Conservation (phyloP, 495 filamentous ascomycete species). For the Hypoxylon rickii region DNA sequence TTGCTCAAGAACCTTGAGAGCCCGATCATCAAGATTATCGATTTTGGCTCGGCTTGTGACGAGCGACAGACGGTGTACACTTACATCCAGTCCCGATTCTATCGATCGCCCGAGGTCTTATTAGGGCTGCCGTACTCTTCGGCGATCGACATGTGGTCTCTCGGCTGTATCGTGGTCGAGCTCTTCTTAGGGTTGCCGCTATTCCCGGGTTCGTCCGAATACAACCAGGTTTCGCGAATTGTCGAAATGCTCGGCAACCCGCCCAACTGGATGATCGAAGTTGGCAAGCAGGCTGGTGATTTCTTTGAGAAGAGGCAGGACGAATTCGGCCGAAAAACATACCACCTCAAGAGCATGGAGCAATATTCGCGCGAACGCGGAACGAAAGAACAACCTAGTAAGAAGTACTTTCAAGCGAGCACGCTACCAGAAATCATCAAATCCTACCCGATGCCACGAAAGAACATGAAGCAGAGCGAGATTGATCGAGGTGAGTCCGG, state of each 20-base stretch:
- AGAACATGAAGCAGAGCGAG: conserved; percentile 98
- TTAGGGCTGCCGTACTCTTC: conserved; percentile 96
- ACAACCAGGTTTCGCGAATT: conserved; percentile 96
- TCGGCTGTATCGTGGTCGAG: conserved; percentile 98
- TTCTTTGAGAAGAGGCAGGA: conserved; percentile 94
- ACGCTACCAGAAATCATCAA: conserved; percentile 96
- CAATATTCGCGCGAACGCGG: conserved; percentile 93
- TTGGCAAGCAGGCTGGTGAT: conserved; percentile 96
- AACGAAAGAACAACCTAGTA: conserved; percentile 98
- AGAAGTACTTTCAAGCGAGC: conserved; percentile 97
- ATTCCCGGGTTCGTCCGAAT: conserved; percentile 98
- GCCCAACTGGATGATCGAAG: conserved; percentile 98
- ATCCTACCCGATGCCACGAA: conserved; percentile 95
- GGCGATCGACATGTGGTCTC: conserved; percentile 99
- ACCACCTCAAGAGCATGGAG: conserved; percentile 95
- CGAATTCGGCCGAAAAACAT: conserved; percentile 88
- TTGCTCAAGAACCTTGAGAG: conserved; percentile 97
- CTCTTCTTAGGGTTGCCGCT: conserved; percentile 93
- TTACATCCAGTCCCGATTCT: conserved; percentile 98
- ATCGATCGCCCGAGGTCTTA: conserved; percentile 94
- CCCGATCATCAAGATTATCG: conserved; percentile 99
- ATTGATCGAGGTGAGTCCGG: conserved; percentile 82
- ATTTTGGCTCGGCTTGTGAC: conserved; percentile 98
- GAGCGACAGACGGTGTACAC: conserved; percentile 99
- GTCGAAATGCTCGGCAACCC: conserved; percentile 98